phyloP scores from a whole-genome alignment of 1,139 yeast genomes.

The Candida sp. region DNA sequence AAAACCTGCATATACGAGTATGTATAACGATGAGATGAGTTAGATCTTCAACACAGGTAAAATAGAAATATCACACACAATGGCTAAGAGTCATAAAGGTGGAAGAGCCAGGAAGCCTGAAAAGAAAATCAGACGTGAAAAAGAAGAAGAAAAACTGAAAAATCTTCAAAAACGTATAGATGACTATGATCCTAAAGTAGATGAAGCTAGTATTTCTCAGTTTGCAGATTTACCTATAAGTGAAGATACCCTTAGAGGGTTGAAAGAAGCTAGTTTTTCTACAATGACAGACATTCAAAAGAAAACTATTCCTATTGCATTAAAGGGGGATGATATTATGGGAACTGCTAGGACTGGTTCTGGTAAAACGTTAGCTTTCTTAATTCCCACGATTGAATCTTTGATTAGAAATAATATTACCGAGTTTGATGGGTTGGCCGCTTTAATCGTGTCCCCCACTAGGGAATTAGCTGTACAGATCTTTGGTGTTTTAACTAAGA shows the following conservation, averaged over 20 bases:
- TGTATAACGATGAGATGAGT: conserved; percentile 5
- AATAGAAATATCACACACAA: background rate
- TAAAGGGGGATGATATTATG: conserved; percentile 79
- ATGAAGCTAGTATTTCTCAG: conserved; percentile 28
- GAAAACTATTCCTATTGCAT: conserved; percentile 71
- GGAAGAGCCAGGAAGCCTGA: conserved; percentile 14
- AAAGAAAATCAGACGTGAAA: conserved; percentile 21
- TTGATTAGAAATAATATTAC: conserved; percentile 76
- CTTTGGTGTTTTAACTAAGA: conserved; percentile 81
- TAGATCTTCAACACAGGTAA: background rate
- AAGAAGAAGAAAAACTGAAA: conserved; percentile 44
- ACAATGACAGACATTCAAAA: conserved; percentile 85
- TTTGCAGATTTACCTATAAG: conserved; percentile 82
- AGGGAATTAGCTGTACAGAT: conserved; percentile 94
- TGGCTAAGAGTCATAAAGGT: conserved; percentile 10
- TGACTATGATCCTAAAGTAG: conserved; percentile 44
- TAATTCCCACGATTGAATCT: conserved; percentile 79
- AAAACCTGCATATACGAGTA: background rate
- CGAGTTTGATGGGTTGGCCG: conserved; percentile 90
- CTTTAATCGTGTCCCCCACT: conserved; percentile 87
- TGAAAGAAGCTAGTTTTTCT: conserved; percentile 68
- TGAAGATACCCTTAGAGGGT: conserved; percentile 61
- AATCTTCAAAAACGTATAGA: conserved; percentile 45
- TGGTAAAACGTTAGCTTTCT: conserved; percentile 91
- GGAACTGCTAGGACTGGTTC: conserved; percentile 98